Conservation (phyloP, 345 rosid genomes). For the Gossypium australe region DNA sequence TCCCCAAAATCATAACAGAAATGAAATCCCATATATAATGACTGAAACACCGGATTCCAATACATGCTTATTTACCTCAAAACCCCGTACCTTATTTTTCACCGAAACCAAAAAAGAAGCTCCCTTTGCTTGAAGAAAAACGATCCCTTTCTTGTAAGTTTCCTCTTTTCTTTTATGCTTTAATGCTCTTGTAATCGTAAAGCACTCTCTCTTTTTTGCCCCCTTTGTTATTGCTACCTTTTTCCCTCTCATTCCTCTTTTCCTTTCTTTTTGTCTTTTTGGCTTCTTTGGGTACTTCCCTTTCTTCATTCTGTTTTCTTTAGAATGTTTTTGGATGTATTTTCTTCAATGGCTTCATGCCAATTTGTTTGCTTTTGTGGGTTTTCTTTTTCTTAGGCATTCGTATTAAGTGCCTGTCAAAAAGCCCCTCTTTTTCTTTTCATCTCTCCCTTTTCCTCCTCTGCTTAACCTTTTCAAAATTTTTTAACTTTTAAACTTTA, state of each 20-base stretch:
- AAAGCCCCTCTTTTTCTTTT: not conserved
- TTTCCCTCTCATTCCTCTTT: not conserved
- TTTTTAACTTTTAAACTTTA: not conserved
- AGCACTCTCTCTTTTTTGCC: slow-evolving; percentile 22
- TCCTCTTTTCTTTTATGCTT: slow-evolving; percentile 24
- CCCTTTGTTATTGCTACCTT: not conserved
- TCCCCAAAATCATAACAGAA: not conserved
- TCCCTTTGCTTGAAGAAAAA: slow-evolving; percentile 49
- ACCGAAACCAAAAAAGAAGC: slow-evolving; percentile 15
- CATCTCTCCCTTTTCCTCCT: not conserved
- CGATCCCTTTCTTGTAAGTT: slow-evolving; percentile 64
- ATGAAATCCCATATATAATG: not conserved
- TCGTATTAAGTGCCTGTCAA: slow-evolving; percentile 10
- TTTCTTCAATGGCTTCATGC: slow-evolving; percentile 27
- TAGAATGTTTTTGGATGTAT: slow-evolving; percentile 7
- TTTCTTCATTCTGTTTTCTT: slow-evolving; percentile 4
- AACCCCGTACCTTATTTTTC: slow-evolving; percentile 8
- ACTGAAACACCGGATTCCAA: not conserved
- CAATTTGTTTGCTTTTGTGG: slow-evolving; percentile 16
- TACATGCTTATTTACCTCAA: slow-evolving; percentile 34
- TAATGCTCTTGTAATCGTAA: slow-evolving; percentile 10
- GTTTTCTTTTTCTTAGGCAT: slow-evolving; percentile 1
- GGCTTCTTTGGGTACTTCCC: slow-evolving; percentile 16
- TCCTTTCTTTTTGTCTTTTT: not conserved
- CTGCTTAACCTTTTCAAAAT: not conserved